Percentiles rank a stretch among this genome's conserved stretches.
Conservation (phyloP, 257 asterid genomes). For the Solanum dulcamara region DNA sequence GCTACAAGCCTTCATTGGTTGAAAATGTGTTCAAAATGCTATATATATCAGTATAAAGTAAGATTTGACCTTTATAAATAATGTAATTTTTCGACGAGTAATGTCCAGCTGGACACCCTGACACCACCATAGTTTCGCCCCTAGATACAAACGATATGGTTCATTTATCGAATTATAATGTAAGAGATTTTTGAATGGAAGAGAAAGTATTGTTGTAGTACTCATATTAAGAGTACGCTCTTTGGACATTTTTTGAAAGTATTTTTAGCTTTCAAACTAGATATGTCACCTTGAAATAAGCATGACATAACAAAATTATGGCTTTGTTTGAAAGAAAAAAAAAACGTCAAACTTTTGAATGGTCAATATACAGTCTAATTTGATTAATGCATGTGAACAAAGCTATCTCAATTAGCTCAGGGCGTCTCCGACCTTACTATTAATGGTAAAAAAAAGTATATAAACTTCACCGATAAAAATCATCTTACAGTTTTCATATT, state of each 20-base stretch:
- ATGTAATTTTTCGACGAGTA: too few species aligned
- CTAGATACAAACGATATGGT: neutral
- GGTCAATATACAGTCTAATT: neutral
- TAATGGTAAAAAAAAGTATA: neutral
- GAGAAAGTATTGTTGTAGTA: neutral
- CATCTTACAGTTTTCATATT: too few species aligned
- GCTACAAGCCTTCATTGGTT: too few species aligned
- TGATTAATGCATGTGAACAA: neutral
- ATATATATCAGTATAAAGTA: too few species aligned
- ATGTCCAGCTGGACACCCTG: too few species aligned
- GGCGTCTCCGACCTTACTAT: neutral
- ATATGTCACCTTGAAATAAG: neutral
- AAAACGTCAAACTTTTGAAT: neutral
- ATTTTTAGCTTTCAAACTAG: neutral
- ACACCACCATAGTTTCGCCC: too few species aligned
- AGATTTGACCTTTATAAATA: too few species aligned
- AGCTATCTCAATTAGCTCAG: neutral
- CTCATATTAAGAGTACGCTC: neutral
- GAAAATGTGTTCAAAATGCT: too few species aligned
- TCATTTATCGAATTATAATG: neutral
- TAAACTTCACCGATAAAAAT: too few species aligned
- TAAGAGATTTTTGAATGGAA: neutral
- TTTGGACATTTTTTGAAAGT: neutral
- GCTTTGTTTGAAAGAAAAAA: neutral
- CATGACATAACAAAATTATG: neutral